Evolutionary conservation across 768 basidiomycete genomes (phyloP), one percentile per base, ranked within the genome.

Genomic region (Auricularia sp.): DNA sequence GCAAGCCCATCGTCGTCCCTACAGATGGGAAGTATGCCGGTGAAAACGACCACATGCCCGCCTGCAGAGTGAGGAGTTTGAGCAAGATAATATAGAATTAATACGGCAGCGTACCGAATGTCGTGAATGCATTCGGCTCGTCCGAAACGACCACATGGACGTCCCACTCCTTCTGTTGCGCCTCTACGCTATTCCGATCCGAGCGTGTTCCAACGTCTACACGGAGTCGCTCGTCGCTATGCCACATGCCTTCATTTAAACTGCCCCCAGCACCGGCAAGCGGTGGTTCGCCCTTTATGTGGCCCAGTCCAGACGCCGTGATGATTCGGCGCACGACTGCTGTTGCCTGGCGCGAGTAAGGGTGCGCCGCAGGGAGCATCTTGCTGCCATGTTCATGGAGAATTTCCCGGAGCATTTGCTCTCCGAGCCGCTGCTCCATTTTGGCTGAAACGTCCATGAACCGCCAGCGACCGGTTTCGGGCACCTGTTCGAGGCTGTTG

Each of bases 391-490:
- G 86, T 69, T 92, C 77, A 0, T 76, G 62, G 0, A 85, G 72
- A 0, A 87, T 77, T 63, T 86, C 72, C 43, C 78, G 67, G 67
- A 47, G 67, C 60, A 67, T 77, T 74, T 62, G 6, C 42, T 47
- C 12, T 70, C 79, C 64, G 66, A 87, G 85, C 70, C 76, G 71
- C 7, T 81, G 77, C 75, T 94, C 91, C 34, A 73, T 75, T 62
- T 78, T 77, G 0, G 80, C 80, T 51, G 81, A 81, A 3, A 87
- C 80, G 71, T 90, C 88, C 84, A 98, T 96, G 72, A 95, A 97
- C 23, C 95, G 76, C 83, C 87, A 88, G 64, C 95, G 77, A 0
- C 93, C 92, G 0, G 92, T 95, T 71, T 94, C 88, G 2, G 89
- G 86, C 0, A 93, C 90, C 71, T 83, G 81, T 72, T 98, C 94